Percentiles rank a stretch among this genome's conserved stretches.
Evolutionary conservation across 768 basidiomycete species (phyloP).

Genomic region (Rhodotorula taiwanensis): DNA sequence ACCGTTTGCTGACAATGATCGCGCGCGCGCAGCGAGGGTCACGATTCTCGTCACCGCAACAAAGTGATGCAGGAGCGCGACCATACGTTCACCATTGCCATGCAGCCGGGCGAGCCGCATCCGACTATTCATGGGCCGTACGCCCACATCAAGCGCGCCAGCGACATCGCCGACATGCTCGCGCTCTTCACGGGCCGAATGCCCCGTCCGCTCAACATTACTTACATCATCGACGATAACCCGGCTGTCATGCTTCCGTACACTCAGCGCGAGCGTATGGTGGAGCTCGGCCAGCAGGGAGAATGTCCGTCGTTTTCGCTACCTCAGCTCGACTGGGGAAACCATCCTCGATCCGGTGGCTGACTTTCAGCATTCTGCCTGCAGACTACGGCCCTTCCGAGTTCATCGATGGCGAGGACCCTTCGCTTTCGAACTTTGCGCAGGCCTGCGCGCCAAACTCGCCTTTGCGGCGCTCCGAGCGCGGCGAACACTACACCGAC

Average conservation of each 20-base stretch:
- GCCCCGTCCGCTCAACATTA: slow-evolving; percentile 36
- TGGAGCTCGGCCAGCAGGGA: slow-evolving; percentile 37
- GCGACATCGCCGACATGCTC: slow-evolving; percentile 39
- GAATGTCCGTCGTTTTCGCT: slow-evolving; percentile 33
- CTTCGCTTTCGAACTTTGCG: slow-evolving; percentile 38
- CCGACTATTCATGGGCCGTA: slow-evolving; percentile 34
- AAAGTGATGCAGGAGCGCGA: slow-evolving; percentile 40
- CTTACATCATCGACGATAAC: slow-evolving; percentile 41
- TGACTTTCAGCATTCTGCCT: neutral
- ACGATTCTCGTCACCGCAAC: slow-evolving; percentile 37
- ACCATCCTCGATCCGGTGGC: neutral
- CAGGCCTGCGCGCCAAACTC: slow-evolving; percentile 40
- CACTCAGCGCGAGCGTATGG: slow-evolving; percentile 37
- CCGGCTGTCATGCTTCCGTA: slow-evolving; percentile 40
- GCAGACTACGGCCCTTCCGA: slow-evolving; percentile 40
- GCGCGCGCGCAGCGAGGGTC: slow-evolving; percentile 23
- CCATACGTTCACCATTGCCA: slow-evolving; percentile 39
- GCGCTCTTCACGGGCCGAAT: slow-evolving; percentile 32
- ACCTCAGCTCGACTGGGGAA: too few relatives aligned
- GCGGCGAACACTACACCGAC: slow-evolving; percentile 33
- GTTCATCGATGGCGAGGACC: slow-evolving; percentile 37
- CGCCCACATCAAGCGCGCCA: slow-evolving; percentile 36
- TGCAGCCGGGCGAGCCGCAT: slow-evolving; percentile 23
- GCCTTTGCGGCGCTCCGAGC: slow-evolving; percentile 38
- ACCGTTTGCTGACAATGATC: neutral